Evolutionary conservation across 495 filamentous ascomycete genomes (phyloP), one percentile per base, ranked within the genome.

Genomic region (Poronia punctata): DNA sequence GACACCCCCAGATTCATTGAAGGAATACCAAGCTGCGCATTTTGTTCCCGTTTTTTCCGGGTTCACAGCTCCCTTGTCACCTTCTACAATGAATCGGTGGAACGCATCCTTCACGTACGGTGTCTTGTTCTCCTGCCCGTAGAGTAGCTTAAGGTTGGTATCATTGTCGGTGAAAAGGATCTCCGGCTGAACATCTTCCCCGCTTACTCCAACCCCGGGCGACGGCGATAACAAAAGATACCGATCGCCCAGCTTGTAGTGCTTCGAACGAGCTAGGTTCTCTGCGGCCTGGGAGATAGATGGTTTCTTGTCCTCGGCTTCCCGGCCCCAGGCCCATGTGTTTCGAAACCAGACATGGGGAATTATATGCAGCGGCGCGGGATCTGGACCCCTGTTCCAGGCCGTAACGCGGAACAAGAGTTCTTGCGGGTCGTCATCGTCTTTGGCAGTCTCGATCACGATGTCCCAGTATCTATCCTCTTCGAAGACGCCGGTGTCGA

Each of bases 271-370:
- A 25, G 79, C 82, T 26, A 80, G 65, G 3, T 83, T 78, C 16
- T 83, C 75, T 4, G 67, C 67, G 25, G 79, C 61, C 46, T 78
- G 67, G 11, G 73, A 70, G 42, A 95, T 83, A 6, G 67, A 75
- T 0, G 90, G 90, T 65, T 88, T 95, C 42, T 79, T 81, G 11
- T 80, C 68, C 17, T 67, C 59, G 9, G 76, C 58, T 49, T 93
- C 83, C 27, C 81, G 73, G 16, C 86, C 88, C 89, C 89, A 97
- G 12, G 82, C 70, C 90, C 90, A 97, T 7, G 89, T 95, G 57
- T 97, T 97, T 21, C 90, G 75, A 67, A 95, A 97, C 88, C 89
- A 95, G 14, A 95, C 79, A 41, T 96, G 90, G 7, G 90, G 90
- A 38, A 97, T 67, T 48, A 97, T 95, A 61, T 97, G 90, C 45